Evolutionary conservation across 2,329 filamentous ascomycete genomes (phyloP).

Genomic region (Fusarium secorum): DNA sequence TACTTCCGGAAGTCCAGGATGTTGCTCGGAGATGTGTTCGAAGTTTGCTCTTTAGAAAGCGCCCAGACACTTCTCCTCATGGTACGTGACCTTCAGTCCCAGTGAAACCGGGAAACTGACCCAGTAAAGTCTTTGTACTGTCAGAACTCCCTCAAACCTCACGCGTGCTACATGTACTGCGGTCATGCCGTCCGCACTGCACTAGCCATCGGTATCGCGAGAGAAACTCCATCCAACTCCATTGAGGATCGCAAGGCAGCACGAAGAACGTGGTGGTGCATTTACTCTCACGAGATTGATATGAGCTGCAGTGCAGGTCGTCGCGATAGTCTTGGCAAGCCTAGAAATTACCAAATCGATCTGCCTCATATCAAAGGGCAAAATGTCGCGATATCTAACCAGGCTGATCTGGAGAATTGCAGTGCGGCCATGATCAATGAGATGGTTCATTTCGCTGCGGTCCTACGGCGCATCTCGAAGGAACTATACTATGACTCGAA

Average conservation of each 20-base stretch:
- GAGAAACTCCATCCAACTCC: not conserved
- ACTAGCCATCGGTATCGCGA: not conserved
- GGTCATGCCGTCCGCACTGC: not conserved
- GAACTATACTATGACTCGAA: slow-evolving; percentile 1
- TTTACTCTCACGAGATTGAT: slow-evolving; percentile 15
- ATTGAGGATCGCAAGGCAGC: not conserved
- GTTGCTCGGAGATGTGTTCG: not conserved
- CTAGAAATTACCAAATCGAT: slow-evolving; percentile 3
- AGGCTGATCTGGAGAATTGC: not conserved
- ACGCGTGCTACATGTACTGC: slow-evolving; percentile 2
- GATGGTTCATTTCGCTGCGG: not conserved
- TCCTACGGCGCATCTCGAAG: not conserved
- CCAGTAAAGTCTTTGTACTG: not conserved
- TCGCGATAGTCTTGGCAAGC: slow-evolving; percentile 9
- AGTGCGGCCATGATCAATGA: not conserved
- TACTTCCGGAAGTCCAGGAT: slow-evolving; percentile 1
- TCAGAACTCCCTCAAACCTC: not conserved
- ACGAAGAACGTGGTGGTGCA: slow-evolving; percentile 5
- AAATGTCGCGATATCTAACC: accelerated
- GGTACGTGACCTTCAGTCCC: not conserved
- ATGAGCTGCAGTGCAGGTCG: slow-evolving; percentile 14
- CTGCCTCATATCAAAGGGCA: not conserved
- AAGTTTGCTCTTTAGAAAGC: not conserved
- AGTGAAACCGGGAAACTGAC: accelerated
- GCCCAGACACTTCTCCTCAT: not conserved